Evolutionary conservation across 176 grass and related monocot genomes (phyloP).

Genomic region (Oryza australiensis): DNA sequence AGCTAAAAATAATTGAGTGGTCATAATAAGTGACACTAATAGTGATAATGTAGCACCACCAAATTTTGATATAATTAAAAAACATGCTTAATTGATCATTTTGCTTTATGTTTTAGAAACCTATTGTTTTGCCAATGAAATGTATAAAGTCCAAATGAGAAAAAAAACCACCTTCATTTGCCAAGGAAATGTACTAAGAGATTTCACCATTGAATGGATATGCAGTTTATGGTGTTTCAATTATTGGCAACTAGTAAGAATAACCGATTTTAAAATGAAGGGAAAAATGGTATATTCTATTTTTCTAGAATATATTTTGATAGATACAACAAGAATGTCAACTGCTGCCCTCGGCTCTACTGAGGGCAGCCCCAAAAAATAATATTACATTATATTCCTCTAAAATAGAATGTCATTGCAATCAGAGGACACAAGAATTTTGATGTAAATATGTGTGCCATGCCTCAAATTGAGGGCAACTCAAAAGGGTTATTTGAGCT

Average conservation of each 20-base stretch:
- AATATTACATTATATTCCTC: not conserved
- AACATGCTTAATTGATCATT: not conserved
- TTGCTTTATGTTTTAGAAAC: not conserved
- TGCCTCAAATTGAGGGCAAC: not conserved
- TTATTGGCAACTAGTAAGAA: conserved; percentile 25
- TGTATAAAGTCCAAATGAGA: not conserved
- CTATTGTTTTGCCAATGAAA: not conserved
- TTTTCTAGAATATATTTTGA: conserved; percentile 10
- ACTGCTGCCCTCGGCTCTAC: no score
- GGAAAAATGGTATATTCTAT: not conserved
- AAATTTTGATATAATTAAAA: not conserved
- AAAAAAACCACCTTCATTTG: not conserved
- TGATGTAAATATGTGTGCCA: not conserved
- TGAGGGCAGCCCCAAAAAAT: not conserved
- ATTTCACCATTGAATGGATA: not conserved
- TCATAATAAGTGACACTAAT: not conserved
- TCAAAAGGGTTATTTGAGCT: not conserved
- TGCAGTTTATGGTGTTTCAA: not conserved
- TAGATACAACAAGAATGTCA: conserved; percentile 31
- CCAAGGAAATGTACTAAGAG: not conserved
- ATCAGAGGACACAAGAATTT: not conserved
- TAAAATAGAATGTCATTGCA: not conserved
- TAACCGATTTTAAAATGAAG: conserved; percentile 25
- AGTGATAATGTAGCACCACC: no score
- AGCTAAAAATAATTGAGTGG: not conserved